Percentiles rank a stretch among this genome's conserved stretches.
phyloP scores from a whole-genome alignment of 164 flowering plant genomes.

The Vitis riparia region DNA sequence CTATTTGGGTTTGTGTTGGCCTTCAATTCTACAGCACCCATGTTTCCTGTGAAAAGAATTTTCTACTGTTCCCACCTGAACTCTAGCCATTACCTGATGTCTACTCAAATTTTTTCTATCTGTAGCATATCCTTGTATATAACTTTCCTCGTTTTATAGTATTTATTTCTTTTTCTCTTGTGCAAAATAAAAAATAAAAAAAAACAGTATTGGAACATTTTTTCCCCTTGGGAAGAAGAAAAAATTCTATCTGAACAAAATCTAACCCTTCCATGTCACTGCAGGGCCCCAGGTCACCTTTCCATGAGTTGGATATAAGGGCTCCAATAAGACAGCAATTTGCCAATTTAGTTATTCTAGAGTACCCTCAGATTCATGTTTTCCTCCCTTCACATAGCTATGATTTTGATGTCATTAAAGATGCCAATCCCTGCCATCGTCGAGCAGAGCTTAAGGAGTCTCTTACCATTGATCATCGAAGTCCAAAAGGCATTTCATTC shows the following conservation, averaged over 20 bases:
- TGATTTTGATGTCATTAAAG: conserved; percentile 58
- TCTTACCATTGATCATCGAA: conserved; percentile 21
- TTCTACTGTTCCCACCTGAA: too few species aligned
- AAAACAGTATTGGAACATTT: too few species aligned
- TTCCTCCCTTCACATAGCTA: conserved; percentile 60
- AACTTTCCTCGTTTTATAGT: too few species aligned
- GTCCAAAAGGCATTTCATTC: conserved; percentile 52
- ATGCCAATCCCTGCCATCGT: conserved; percentile 9
- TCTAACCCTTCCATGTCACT: conserved; percentile 4
- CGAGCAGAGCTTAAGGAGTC: conserved; percentile 19
- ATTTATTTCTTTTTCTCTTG: too few species aligned
- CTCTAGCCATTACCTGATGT: too few species aligned
- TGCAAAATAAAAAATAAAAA: too few species aligned
- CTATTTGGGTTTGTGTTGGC: too few species aligned
- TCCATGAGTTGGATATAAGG: conserved; percentile 53
- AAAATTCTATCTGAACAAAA: background rate
- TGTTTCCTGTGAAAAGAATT: too few species aligned
- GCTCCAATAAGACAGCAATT: conserved; percentile 56
- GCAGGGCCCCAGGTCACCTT: conserved; percentile 68
- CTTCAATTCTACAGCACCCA: too few species aligned
- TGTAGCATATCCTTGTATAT: too few species aligned
- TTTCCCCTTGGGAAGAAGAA: too few species aligned
- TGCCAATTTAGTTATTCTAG: conserved; percentile 48
- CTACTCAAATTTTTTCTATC: too few species aligned
- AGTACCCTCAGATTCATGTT: conserved; percentile 78